Evolutionary conservation across 2,329 filamentous ascomycete genomes (phyloP).

Genomic region (Trichoderma citrinoviride): DNA sequence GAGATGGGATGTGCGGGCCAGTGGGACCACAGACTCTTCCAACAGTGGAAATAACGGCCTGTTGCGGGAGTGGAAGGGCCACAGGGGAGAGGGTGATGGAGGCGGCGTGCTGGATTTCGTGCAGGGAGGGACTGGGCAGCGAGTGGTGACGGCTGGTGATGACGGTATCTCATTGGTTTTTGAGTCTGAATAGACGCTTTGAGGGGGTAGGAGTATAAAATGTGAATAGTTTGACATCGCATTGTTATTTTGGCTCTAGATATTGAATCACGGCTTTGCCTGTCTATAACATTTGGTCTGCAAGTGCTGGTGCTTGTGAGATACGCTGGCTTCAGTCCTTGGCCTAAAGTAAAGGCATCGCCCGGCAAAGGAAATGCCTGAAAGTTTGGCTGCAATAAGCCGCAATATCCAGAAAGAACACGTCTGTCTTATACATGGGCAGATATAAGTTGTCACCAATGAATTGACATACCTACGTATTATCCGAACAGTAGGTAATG

Average conservation of each 20-base stretch:
- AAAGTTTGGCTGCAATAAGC: too few species aligned
- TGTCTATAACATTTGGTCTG: neutral
- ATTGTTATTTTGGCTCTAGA: neutral
- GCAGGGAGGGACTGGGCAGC: slow-evolving; percentile 69
- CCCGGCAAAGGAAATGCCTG: too few species aligned
- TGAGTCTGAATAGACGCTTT: slow-evolving; percentile 41
- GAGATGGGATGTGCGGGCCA: slow-evolving; percentile 76
- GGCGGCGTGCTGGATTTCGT: slow-evolving; percentile 91
- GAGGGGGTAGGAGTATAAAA: neutral
- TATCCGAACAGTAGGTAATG: too few species aligned
- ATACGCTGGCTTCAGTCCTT: too few species aligned
- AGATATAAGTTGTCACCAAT: too few species aligned
- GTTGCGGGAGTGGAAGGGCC: slow-evolving; percentile 85
- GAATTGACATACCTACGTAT: too few species aligned
- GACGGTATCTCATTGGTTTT: slow-evolving; percentile 71
- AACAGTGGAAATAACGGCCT: slow-evolving; percentile 59
- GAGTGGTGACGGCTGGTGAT: slow-evolving; percentile 86
- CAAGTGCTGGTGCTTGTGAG: too few species aligned
- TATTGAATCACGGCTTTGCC: too few species aligned
- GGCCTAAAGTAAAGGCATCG: too few species aligned
- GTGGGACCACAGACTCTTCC: slow-evolving; percentile 33
- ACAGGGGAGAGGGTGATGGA: slow-evolving; percentile 78
- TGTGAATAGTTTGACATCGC: neutral
- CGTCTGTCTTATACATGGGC: too few species aligned
- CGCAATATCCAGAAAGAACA: too few species aligned